Evolutionary conservation across 352 stramenopile genomes (phyloP).

Genomic region (Globisporangium nodosum): DNA sequence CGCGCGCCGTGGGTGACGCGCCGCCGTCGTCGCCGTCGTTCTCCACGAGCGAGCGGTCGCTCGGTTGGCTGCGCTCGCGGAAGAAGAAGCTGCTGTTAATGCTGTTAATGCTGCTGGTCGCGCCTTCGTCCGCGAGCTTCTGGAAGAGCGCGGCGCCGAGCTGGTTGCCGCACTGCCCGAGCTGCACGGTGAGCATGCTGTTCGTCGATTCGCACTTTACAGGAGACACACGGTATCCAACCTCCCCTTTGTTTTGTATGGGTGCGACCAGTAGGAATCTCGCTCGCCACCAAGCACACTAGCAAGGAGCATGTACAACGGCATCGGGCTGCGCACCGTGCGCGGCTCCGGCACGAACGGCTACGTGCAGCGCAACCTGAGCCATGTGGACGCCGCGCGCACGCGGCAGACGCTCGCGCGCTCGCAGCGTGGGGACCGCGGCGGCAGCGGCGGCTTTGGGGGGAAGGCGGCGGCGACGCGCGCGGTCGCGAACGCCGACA

Average conservation of each 20-base stretch:
- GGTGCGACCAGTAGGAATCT: background rate
- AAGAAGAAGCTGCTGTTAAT: slow-evolving; percentile 20
- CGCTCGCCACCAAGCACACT: background rate
- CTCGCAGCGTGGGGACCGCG: slow-evolving; percentile 23
- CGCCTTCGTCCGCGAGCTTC: slow-evolving; percentile 35
- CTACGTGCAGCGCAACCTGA: slow-evolving; percentile 84
- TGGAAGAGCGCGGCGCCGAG: slow-evolving; percentile 58
- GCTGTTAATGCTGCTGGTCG: background rate
- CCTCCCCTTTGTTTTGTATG: background rate
- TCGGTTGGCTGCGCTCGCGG: slow-evolving; percentile 3
- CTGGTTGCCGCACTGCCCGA: slow-evolving; percentile 80
- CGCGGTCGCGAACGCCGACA: slow-evolving; percentile 57
- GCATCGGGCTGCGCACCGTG: slow-evolving; percentile 79
- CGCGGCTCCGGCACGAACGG: slow-evolving; percentile 86
- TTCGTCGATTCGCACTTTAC: background rate
- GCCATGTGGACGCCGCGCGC: slow-evolving; percentile 65
- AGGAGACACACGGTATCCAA: background rate
- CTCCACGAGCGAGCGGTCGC: slow-evolving; percentile 8
- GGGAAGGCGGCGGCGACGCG: slow-evolving; percentile 11
- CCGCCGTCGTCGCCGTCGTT: background rate
- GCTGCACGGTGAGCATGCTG: slow-evolving; percentile 62
- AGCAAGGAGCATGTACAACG: slow-evolving; percentile 80
- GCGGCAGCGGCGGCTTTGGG: slow-evolving; percentile 3
- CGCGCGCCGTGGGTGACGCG: slow-evolving; percentile 28
- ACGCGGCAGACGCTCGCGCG: slow-evolving; percentile 55